Evolutionary conservation across 768 basidiomycete genomes (phyloP).

Genomic region (Leucosporidium creatinivorum): DNA sequence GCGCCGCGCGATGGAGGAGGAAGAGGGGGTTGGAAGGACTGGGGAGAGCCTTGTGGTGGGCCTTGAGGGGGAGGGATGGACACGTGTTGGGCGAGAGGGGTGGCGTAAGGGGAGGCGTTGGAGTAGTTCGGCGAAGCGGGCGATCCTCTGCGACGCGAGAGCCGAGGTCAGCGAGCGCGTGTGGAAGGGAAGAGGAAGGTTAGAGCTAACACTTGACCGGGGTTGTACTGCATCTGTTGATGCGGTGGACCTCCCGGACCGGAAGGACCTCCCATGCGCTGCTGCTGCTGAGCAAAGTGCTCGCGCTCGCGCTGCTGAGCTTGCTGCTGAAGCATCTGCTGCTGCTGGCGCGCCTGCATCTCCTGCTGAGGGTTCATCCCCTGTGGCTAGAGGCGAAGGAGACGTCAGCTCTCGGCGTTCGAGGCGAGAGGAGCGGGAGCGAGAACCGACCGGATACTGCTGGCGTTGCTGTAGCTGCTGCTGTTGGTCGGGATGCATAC

Average conservation of each 20-base stretch:
- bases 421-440: not conserved
- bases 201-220: constrained; percentile 7
- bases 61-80: constrained; percentile 11
- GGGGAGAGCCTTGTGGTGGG: constrained; percentile 16
- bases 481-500: not conserved
- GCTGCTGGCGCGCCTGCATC: constrained; percentile 1
- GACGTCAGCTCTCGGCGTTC: not conserved
- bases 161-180: not conserved
- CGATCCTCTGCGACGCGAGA: constrained; percentile 10
- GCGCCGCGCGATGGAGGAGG: constrained; percentile 16
- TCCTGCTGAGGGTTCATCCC: not conserved
- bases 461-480: constrained; percentile 9
- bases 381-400: not conserved
- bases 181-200: too few relatives aligned
- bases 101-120: constrained; percentile 11
- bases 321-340: constrained; percentile 28
- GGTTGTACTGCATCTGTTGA: constrained; percentile 11
- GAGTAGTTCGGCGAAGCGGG: constrained; percentile 27
- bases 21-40: not conserved
- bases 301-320: constrained; percentile 16
- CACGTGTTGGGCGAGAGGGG: constrained; percentile 16
- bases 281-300: constrained; percentile 13
- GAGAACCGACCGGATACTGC: not conserved
- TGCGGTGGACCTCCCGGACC: not conserved
- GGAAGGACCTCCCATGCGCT: not conserved